phyloP scores from a whole-genome alignment of 352 stramenopile genomes.

The Phytopythium oedochilum region DNA sequence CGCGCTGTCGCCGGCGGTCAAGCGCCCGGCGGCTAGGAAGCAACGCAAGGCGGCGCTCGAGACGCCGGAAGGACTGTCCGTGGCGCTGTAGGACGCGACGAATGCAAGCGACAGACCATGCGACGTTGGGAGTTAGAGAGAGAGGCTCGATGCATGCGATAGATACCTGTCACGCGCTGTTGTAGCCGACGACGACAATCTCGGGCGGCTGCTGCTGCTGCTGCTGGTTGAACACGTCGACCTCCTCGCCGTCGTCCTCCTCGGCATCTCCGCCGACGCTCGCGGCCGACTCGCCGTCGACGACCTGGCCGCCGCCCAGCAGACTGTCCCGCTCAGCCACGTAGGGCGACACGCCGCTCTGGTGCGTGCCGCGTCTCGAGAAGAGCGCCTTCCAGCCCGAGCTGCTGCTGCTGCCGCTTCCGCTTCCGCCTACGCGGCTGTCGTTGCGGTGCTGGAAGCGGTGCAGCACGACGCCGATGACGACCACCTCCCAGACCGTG shows the following conservation, averaged over 20 bases:
- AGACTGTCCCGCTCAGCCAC: constrained; percentile 46
- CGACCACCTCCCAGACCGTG: constrained; percentile 52
- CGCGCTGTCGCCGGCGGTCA: not conserved
- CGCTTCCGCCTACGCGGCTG: constrained; percentile 7
- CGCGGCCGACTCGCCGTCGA: constrained; percentile 10
- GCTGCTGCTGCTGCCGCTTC: not conserved
- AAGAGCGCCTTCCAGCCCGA: constrained; percentile 17
- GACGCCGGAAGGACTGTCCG: not conserved
- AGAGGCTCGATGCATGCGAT: not conserved
- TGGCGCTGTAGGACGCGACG: not conserved
- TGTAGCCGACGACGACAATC: constrained; percentile 25
- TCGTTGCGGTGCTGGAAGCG: constrained; percentile 40
- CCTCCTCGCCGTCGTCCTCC: constrained; percentile 39
- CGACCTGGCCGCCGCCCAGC: constrained; percentile 14
- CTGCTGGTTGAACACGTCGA: constrained; percentile 20
- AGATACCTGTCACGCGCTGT: constrained; percentile 11
- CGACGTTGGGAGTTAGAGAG: not conserved
- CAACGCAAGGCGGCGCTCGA: not conserved
- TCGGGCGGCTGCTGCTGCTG: constrained; percentile 16
- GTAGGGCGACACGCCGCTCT: constrained; percentile 43
- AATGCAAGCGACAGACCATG: not conserved
- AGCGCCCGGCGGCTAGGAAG: not conserved
- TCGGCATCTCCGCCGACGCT: constrained; percentile 14
- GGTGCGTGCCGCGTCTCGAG: constrained; percentile 15
- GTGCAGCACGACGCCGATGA: constrained; percentile 47